A percentile compares a stretch with the other conserved stretches of the same genome.
Conservation (phyloP, 176 grass and related monocot genomes). For the Urochloa ruziziensis region DNA sequence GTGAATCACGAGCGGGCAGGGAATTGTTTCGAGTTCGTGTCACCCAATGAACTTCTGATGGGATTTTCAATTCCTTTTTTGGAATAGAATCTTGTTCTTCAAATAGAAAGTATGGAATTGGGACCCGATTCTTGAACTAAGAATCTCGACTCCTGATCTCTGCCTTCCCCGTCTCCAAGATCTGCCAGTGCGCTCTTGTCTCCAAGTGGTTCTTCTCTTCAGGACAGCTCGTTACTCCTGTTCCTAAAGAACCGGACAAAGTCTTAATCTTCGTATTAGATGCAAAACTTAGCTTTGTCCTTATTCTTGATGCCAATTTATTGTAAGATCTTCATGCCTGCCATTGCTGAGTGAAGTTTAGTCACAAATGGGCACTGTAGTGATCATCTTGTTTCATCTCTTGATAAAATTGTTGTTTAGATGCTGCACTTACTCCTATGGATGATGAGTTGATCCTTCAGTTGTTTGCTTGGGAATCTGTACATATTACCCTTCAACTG, state of each 20-base stretch:
- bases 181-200: conserved; percentile 2
- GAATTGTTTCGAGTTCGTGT: conserved; percentile 19
- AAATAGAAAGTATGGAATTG: conserved; percentile 41
- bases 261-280: conserved; percentile 3
- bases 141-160: conserved; percentile 43
- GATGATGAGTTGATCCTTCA: conserved; percentile 8
- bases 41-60: conserved; percentile 28
- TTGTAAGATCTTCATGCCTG: conserved; percentile 22
- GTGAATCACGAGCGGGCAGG: conserved; percentile 33
- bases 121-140: conserved; percentile 34
- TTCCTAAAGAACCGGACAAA: neutral
- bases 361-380: conserved; percentile 3
- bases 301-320: conserved; percentile 15
- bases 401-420: conserved; percentile 25
- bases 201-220: conserved; percentile 34
- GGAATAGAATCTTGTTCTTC: conserved; percentile 40
- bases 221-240: conserved; percentile 20
- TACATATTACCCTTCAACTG: conserved; percentile 2
- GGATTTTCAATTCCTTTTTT: conserved; percentile 21
- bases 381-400: conserved; percentile 30
- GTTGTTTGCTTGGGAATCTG: conserved; percentile 3
- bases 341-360: conserved; percentile 13
- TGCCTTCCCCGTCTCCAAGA: conserved; percentile 34
- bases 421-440: conserved; percentile 1
- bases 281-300: conserved; percentile 25